Evolutionary conservation across 225 moss, liverwort and hornwort species (phyloP), one percentile per base, ranked within the genome.

Genomic region (Marchantia polymorpha): DNA sequence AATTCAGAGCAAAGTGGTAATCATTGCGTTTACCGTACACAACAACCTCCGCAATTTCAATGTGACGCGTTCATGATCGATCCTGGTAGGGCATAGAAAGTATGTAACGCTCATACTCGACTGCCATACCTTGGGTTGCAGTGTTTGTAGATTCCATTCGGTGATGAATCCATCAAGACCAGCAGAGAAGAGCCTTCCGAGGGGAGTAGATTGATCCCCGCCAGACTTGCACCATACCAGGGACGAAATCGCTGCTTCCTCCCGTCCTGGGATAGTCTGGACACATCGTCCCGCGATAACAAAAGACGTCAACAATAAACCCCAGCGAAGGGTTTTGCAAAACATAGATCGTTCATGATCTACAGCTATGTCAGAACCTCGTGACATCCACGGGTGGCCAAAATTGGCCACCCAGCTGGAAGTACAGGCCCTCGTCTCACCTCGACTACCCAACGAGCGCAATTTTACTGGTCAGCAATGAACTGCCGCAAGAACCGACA

Each of bases 111-210:
- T 39, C 39, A 5, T 39, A 39, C 39, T 2, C 5, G 12, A 76
- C 16, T 31, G 12, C 14, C 81, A 74, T 75, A 93, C 99, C 90
- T 75, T 87, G 10, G 95, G 89, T 78, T 90, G 91, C 70, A 99
- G 90, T 23, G 99, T 90, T 65, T 83, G 88, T 64, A 99, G 84
- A 89, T 99, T 83, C 99, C 95, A 99, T 84, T 99, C 99, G 1
- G 99, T 95, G 59, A 95, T 88, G 55, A 88, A 77, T 61, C 99
- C 99, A 79, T 99, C 99, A 14, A 99, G 89, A 22, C 93, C 93
- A 56, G 93, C 90, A 66, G 99, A 99, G 46, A 95, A 99, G 78
- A 99, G 85, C 39, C 99, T 90, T 73, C 97, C 97, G 26, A 91
- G 83, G 17, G 90, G 89, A 22, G 84, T 86, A 10, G 79, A 86